A percentile compares a stretch with the other conserved stretches of the same genome.
Conservation (phyloP, 2,329 filamentous ascomycete genomes). For the Penicillium occitanis region DNA sequence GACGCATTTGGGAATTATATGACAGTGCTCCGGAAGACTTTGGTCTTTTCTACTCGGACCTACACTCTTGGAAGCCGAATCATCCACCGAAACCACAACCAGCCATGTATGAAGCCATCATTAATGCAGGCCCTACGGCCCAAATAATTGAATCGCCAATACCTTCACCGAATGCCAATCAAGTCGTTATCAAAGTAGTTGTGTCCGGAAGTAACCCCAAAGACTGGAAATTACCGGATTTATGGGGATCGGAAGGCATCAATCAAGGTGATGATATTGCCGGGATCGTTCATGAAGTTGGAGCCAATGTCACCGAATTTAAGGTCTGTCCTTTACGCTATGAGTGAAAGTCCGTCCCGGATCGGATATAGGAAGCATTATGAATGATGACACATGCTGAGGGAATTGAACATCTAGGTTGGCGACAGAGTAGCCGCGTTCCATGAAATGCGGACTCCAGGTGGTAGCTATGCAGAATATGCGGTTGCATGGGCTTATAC, state of each 20-base stretch:
- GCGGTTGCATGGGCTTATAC: conserved; percentile 54
- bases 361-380: too few relatives aligned
- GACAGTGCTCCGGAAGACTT: too few relatives aligned
- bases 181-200: conserved; percentile 33
- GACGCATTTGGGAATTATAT: not conserved
- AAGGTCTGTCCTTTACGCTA: conserved; percentile 27
- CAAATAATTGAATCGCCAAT: conserved; percentile 43
- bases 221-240: conserved; percentile 27
- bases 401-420: conserved; percentile 29
- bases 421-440: conserved; percentile 56
- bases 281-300: conserved; percentile 53
- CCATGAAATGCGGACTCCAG: conserved; percentile 50
- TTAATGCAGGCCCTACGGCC: conserved; percentile 12
- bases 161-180: conserved; percentile 38
- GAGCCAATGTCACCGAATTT: conserved; percentile 55
- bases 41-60: too few relatives aligned
- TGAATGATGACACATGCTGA: not conserved
- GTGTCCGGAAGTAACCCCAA: conserved; percentile 21
- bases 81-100: not conserved
- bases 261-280: conserved; percentile 56
- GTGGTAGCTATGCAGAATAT: conserved; percentile 60
- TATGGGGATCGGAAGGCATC: conserved; percentile 15
- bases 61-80: not conserved
- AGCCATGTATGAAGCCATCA: conserved; percentile 11
- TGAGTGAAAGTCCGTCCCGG: too few relatives aligned